phyloP scores from a whole-genome alignment of 805 yeast genomes.

The Sugiyamaella lignohabitans region DNA sequence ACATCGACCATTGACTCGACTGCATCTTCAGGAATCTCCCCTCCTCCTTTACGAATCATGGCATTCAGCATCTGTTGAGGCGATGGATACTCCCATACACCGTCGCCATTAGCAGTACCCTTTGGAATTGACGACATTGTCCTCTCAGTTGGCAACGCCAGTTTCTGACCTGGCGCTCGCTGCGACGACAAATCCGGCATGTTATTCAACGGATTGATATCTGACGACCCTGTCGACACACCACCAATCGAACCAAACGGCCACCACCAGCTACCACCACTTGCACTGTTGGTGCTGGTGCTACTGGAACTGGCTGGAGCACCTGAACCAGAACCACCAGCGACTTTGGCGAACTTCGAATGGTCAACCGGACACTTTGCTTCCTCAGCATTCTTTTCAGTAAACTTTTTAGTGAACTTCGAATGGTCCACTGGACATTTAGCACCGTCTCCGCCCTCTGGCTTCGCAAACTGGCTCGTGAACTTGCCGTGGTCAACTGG shows the following conservation, averaged over 20 bases:
- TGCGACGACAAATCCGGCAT: slow-evolving; percentile 75
- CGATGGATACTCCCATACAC: slow-evolving; percentile 97
- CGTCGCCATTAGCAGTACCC: slow-evolving; percentile 57
- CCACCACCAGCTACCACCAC: not conserved
- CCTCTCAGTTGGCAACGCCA: slow-evolving; percentile 75
- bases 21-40: slow-evolving; percentile 88
- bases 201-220: slow-evolving; percentile 75
- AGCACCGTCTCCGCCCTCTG: slow-evolving; percentile 10
- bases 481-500: slow-evolving; percentile 38
- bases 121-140: slow-evolving; percentile 82
- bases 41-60: slow-evolving; percentile 90
- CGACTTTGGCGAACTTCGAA: slow-evolving; percentile 21
- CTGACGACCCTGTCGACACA: slow-evolving; percentile 35
- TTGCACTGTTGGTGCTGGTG: not conserved
- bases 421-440: slow-evolving; percentile 5
- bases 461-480: slow-evolving; percentile 10
- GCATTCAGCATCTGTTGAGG: slow-evolving; percentile 99
- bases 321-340: slow-evolving; percentile 3
- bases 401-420: not conserved
- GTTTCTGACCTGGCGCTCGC: slow-evolving; percentile 71
- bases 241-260: not conserved
- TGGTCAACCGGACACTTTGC: slow-evolving; percentile 40
- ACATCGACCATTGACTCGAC: slow-evolving; percentile 96
- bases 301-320: not conserved
- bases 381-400: not conserved